Conservation (phyloP, 2,329 filamentous ascomycete genomes). For the Aspergillus fumigatus region DNA sequence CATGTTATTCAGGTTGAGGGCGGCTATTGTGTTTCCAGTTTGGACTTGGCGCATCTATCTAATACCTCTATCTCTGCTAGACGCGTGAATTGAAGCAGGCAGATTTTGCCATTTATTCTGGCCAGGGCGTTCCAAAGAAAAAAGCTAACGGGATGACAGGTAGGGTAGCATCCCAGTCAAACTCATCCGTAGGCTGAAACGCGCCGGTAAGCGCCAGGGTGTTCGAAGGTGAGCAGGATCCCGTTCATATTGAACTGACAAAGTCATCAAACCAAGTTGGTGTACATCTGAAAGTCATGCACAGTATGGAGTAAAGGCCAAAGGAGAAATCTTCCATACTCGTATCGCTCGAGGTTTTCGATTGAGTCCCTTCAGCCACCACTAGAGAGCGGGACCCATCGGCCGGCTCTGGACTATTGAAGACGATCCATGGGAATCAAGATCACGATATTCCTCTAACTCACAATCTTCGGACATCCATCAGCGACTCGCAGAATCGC, state of each 20-base stretch:
- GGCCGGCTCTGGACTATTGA: not conserved
- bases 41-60: not conserved
- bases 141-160: not conserved
- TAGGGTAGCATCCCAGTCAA: not conserved
- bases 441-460: not conserved
- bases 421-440: not conserved
- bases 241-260: not conserved
- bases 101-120: not conserved
- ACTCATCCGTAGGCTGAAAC: not conserved
- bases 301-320: not conserved
- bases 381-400: not conserved
- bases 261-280: no score
- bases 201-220: constrained; percentile 9
- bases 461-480: not conserved
- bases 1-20: not conserved
- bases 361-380: not conserved
- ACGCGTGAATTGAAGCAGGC: not conserved
- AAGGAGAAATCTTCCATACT: no score
- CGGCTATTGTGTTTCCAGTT: not conserved
- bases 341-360: not conserved
- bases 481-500: not conserved
- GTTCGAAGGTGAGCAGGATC: not conserved
- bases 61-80: not conserved
- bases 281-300: not conserved
- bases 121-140: not conserved